Evolutionary conservation across 2,329 filamentous ascomycete species (phyloP).

Genomic region (Metarhizium album): DNA sequence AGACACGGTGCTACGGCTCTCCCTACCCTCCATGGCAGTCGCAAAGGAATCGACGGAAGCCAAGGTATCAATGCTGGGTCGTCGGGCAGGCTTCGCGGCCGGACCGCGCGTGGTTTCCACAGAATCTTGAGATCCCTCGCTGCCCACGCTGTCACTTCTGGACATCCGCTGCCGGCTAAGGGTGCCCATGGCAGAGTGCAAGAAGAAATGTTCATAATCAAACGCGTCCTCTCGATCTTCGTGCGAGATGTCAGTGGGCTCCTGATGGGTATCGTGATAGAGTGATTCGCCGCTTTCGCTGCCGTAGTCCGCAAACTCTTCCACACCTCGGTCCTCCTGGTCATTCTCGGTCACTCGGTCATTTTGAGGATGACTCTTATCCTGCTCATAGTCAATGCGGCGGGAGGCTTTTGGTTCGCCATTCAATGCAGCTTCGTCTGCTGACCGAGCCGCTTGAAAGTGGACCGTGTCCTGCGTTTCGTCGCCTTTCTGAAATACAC

Average conservation of each 20-base stretch:
- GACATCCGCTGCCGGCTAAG: slow-evolving; percentile 37
- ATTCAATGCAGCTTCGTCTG: not conserved
- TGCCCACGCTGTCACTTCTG: slow-evolving; percentile 33
- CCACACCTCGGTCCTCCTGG: slow-evolving; percentile 14
- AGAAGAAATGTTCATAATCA: slow-evolving; percentile 91
- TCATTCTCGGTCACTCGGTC: slow-evolving; percentile 4
- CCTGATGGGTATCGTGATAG: slow-evolving; percentile 50
- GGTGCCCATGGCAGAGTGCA: slow-evolving; percentile 82
- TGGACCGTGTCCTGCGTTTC: not conserved
- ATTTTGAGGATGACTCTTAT: not conserved
- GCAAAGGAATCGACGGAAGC: slow-evolving; percentile 45
- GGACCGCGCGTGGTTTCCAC: slow-evolving; percentile 49
- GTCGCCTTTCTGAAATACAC: not conserved
- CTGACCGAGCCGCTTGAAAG: not conserved
- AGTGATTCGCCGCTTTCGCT: slow-evolving; percentile 56
- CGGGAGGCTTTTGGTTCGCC: not conserved
- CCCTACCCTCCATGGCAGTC: slow-evolving; percentile 41
- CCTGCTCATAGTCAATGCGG: not conserved
- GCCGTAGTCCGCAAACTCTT: slow-evolving; percentile 18
- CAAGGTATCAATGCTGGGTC: slow-evolving; percentile 37
- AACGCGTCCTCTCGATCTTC: slow-evolving; percentile 93
- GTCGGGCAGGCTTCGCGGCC: slow-evolving; percentile 20
- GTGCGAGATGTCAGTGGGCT: slow-evolving; percentile 54
- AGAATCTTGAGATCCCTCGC: slow-evolving; percentile 49
- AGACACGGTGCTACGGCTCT: slow-evolving; percentile 25